Evolutionary conservation across 2,329 filamentous ascomycete genomes (phyloP), one percentile per base, ranked within the genome.

Genomic region (Coniosporium tulheliwenetii): DNA sequence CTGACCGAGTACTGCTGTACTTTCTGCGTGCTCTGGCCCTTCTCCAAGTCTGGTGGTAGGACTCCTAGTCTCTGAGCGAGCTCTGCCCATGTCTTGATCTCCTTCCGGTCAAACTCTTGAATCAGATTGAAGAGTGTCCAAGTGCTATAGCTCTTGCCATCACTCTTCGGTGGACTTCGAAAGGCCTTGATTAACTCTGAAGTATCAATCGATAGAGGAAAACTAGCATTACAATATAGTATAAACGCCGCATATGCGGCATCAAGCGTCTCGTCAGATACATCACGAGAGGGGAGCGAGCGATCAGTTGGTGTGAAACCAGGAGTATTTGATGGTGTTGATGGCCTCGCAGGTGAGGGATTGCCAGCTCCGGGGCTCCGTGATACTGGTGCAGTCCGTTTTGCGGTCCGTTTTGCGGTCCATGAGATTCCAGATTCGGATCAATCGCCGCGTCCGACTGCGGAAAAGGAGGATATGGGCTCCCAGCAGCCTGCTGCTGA

Each of bases 1-100:
- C 87, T 75, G 37, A 95, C 87, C 36, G 85, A 85, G 65, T 94
- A 95, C 58, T 95, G 87, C 57, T 93, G 85, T 43, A 95, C 81
- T 59, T 94, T 94, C 56, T 95, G 89, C 1, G 82, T 79, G 57
- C 85, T 93, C 62, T 93, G 82, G 19, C 85, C 83, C 57, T 89
- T 91, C 44, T 81, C 77, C 16, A 77, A 68, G 44, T 85, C 81
- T 2, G 86, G 85, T 2, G 81, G 81, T 52, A 93, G 84, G 12
- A 94, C 89, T 8, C 89, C 87, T n/a, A 95, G 66, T 51, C 81
- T 81, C 40, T 87, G 73, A 1, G 85, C 87, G 49, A 95, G 58
- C 56, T 94, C 84, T 34, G 82, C 84, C 87, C 87, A 95, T 0
- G 86, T 94, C 60, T 87, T 91, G 57, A 95, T 78, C 53, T 93